Evolutionary conservation across 148 eudicot genomes (phyloP), one percentile per base, ranked within the genome.

Genomic region (Linanthus parryae): DNA sequence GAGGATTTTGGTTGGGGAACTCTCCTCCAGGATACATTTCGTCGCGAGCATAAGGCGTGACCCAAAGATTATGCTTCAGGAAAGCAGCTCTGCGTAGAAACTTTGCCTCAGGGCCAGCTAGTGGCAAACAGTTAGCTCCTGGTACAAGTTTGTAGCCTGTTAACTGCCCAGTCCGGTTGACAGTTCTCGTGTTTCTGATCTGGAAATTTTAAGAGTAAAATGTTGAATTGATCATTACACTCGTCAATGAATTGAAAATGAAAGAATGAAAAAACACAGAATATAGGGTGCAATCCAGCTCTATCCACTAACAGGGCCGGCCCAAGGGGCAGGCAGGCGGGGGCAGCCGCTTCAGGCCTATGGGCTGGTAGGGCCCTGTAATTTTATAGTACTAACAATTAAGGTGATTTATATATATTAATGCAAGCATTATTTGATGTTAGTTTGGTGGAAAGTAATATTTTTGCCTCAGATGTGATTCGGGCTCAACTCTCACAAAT

Each of bases 61-160:
- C 95, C 97, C 97, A 90, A 12, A 90, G 79, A 61, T 90, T 90
- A 54, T 90, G 97, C 74, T 90, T 90, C 79, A 90, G 65, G 68
- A 90, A 90, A 33, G 95, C 73, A 59, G 97, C 97, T 63, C 97
- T 80, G 58, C 97, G 73, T 41, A 90, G 55, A 61, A 90, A 85
- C 70, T 80, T 90, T 2, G 97, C 95, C 61, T 85, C 97, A 18
- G 97, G 73, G 58, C 91, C 85, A 48, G 95, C 95, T 58, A 85
- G 68, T 49, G 97, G 95, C 63, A 90, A 64, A 51, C 97, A 90
- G 65, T 85, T 90, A 0, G 95, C 67, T 57, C 91, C 88, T 27
- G 97, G 95, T 14, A 83, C 80, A 50, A 85, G 56, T 71, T 86
- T 90, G 81, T 80, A 90, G 57, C 97, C 97, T n/a, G 97, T 90